These are phyloP conservation scores for Ustilago loliicola DNA, from an alignment of 1,284 basidiomycete genomes.

Conservation along the genomic window DNA sequence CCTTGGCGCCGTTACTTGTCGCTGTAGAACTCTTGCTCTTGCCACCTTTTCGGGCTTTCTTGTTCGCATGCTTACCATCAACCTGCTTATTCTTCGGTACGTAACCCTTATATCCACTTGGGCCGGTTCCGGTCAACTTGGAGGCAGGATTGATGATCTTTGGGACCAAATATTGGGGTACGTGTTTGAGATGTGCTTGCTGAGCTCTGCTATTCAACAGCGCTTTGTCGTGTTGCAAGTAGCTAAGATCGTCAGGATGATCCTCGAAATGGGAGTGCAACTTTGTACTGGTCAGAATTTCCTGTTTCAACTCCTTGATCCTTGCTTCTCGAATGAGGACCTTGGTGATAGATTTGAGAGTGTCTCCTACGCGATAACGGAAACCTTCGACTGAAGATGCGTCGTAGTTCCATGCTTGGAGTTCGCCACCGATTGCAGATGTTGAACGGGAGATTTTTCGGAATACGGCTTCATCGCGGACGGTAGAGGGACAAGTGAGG, in stretches of 20 bases:
- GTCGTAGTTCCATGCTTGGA: constrained; percentile 93
- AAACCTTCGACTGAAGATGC: constrained; percentile 83
- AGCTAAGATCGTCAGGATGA: constrained; percentile 93
- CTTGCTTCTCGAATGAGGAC: constrained; percentile 89
- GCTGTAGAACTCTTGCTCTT: constrained; percentile 19
- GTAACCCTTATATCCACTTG: constrained; percentile 27
- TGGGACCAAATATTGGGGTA: constrained; percentile 93
- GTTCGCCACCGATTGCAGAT: constrained; percentile 73
- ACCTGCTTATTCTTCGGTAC: constrained; percentile 38
- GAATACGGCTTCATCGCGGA: constrained; percentile 83
- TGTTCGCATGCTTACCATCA: constrained; percentile 5
- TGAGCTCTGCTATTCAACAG: constrained; percentile 88
- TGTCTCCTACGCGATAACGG: constrained; percentile 97
- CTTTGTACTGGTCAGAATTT: constrained; percentile 94
- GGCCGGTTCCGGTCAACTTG: constrained; percentile 7
- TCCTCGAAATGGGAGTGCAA: constrained; percentile 98
- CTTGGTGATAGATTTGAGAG: constrained; percentile 86
- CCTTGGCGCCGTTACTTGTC: constrained; percentile 7
- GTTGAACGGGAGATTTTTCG: constrained; percentile 60
- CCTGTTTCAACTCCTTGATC: constrained; percentile 91
- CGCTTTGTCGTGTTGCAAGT: constrained; percentile 92
- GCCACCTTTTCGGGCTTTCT: not conserved
- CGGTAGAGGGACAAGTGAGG: constrained; percentile 75
- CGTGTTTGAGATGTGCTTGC: constrained; percentile 86
- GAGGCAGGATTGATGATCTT: constrained; percentile 75